A percentile compares a stretch with the other conserved stretches of the same genome.
phyloP scores from a whole-genome alignment of 805 yeast genomes.

The Starmerella sirachaensis region DNA sequence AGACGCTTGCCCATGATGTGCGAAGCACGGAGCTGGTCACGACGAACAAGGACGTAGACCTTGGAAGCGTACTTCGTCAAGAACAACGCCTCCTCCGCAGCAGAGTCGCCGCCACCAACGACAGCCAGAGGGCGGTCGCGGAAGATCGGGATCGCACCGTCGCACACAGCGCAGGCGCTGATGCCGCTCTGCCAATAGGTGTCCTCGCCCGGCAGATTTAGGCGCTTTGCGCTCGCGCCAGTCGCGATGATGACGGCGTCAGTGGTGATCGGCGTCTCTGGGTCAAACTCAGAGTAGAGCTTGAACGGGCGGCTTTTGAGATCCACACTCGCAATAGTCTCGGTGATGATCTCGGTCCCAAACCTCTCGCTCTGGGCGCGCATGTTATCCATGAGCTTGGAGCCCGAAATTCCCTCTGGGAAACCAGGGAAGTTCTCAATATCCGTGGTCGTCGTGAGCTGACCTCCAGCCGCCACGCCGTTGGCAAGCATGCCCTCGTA shows the following conservation, averaged over 20 bases:
- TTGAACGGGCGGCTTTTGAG: constrained; percentile 82
- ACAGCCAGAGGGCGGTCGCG: constrained; percentile 97
- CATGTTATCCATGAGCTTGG: constrained; percentile 88
- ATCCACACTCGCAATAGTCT: constrained; percentile 88
- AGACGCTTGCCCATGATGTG: constrained; percentile 95
- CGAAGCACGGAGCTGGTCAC: constrained; percentile 89
- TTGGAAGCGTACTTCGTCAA: constrained; percentile 96
- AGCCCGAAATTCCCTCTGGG: constrained; percentile 83
- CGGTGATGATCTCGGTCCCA: constrained; percentile 91
- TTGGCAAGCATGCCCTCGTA: constrained; percentile 96
- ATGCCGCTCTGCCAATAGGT: constrained; percentile 98
- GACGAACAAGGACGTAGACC: constrained; percentile 86
- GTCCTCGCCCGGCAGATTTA: constrained; percentile 91
- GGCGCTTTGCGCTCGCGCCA: constrained; percentile 96
- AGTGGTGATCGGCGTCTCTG: constrained; percentile 75
- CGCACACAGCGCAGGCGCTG: constrained; percentile 99
- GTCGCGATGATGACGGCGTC: constrained; percentile 91
- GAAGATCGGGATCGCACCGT: constrained; percentile 98
- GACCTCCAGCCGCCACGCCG: constrained; percentile 99
- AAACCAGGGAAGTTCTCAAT: constrained; percentile 98
- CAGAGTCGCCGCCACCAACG: constrained; percentile 98
- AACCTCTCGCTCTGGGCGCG: constrained; percentile 73
- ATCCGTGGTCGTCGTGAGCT: constrained; percentile 95
- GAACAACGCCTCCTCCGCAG: constrained; percentile 97
- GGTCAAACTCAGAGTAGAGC: constrained; percentile 92